Evolutionary conservation across 192 early-diverging fungal species (phyloP), one percentile per base, ranked within the genome.

Genomic region (Backusella westeae): DNA sequence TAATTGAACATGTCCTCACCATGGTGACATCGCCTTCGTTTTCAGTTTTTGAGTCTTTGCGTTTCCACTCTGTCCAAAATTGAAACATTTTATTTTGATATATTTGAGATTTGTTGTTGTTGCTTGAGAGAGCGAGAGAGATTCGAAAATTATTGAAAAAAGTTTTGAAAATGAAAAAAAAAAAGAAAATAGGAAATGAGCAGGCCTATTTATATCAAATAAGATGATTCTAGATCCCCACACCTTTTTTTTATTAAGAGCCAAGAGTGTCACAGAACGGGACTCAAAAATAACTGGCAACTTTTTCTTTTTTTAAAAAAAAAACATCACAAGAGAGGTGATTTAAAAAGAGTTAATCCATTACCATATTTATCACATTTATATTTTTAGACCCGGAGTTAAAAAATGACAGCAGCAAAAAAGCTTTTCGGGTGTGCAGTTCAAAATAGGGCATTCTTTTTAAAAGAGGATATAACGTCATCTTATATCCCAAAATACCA

Each of bases 21-120:
- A 44, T 34, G 1, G 36, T 7, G 26, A 9, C 42, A 44, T 49
- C 42, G 23, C 42, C 15, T 34, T 71, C 70, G 23, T 34, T 26
- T 49, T 49, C 42, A 15, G 23, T 49, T 29, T 71, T 71, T 41
- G 39, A 36, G 26, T 42, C 29, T 66, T 75, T 75, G 9, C 73
- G 73, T 32, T 75, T 75, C 73, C 73, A 75, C 10, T 75, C 73
- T 29, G 38, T 65, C 15, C 39, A 41, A 44, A 75, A 75, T 65
- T 75, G 73, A 41, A 75, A 67, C 73, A 75, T 74, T 8, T 29
- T 67, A 32, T 32, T 39, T 14, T 32, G 5, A 5, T 67, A 67
- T 32, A 32, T 32, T 32, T 32, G 32, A 32, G 32, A 32, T 32
- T 32, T 32, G 21, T n/a, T 67, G 34, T 19, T 10, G 32, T 26